Conservation (phyloP, 352 stramenopile genomes). For the Phytophthora foliorum region DNA sequence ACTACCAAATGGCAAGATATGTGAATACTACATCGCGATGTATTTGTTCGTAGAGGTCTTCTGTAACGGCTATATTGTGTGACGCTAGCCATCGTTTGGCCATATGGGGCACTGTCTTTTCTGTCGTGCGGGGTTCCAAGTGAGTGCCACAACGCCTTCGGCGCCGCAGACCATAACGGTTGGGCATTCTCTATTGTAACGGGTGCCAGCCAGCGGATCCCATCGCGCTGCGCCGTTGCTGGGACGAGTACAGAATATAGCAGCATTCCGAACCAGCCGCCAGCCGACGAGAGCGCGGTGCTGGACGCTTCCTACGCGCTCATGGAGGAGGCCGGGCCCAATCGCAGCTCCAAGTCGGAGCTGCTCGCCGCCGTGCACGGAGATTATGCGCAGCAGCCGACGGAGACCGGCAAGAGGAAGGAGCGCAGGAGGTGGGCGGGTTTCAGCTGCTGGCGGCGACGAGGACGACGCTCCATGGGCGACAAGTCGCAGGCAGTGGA, state of each 20-base stretch:
- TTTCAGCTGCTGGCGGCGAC: conserved; percentile 23
- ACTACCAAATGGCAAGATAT: neutral
- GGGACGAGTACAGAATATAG: conserved; percentile 25
- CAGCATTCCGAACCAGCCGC: conserved; percentile 37
- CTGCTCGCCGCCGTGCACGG: conserved; percentile 15
- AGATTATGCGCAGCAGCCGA: conserved; percentile 22
- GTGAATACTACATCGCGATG: neutral
- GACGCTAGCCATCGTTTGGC: conserved; percentile 7
- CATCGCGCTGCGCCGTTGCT: neutral
- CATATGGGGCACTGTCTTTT: conserved; percentile 1
- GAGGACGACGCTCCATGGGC: neutral
- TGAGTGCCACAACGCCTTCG: conserved; percentile 8
- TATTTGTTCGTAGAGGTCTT: neutral
- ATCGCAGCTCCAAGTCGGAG: conserved; percentile 41
- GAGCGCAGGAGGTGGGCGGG: conserved; percentile 23
- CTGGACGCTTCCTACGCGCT: conserved; percentile 37
- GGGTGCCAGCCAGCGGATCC: conserved; percentile 8
- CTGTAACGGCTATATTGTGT: conserved; percentile 22
- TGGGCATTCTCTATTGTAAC: conserved; percentile 1
- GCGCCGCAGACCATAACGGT: neutral
- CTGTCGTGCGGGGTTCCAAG: neutral
- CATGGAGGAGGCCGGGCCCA: conserved; percentile 37
- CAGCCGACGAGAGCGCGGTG: conserved; percentile 26
- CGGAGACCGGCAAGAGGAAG: conserved; percentile 7
- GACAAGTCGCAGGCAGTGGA: conserved; percentile 22